These are phyloP conservation scores for Leptomonas pyrrhocoris DNA, from an alignment of 208 protist genomes.

Conservation along the genomic window DNA sequence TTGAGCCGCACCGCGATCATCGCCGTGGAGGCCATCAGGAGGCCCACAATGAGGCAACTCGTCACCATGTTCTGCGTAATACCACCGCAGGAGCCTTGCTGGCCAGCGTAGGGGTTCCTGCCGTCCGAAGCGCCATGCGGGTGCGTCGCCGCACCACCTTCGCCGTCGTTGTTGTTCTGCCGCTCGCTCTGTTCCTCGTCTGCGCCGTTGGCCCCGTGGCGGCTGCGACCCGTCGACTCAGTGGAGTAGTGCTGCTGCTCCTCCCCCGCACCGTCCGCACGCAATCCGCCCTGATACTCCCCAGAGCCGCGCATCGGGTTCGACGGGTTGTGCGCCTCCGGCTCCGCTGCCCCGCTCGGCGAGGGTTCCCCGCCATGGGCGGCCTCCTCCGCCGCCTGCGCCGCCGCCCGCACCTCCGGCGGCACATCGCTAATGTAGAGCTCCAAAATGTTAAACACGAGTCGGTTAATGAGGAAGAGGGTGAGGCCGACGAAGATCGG, in stretches of 20 bases:
- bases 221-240: conserved; percentile 3
- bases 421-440: conserved; percentile 24
- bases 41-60: conserved; percentile 23
- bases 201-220: background rate
- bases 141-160: too few species aligned
- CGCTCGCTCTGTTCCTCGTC: background rate
- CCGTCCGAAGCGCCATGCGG: background rate
- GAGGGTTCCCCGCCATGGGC: conserved; percentile 22
- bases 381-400: conserved; percentile 2
- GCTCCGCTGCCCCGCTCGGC: background rate
- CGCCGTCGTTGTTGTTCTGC: background rate
- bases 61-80: conserved; percentile 18
- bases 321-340: background rate
- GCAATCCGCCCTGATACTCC: background rate
- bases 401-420: conserved; percentile 16
- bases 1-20: conserved; percentile 73
- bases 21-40: conserved; percentile 46
- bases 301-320: conserved; percentile 22
- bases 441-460: conserved; percentile 19
- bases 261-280: background rate
- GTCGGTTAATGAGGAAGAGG: conserved; percentile 41
- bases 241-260: conserved; percentile 3
- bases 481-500: conserved; percentile 48
- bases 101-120: conserved; percentile 16
- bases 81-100: conserved; percentile 15